These are phyloP conservation scores for Cynanchum wilfordii DNA, from an alignment of 257 asterid species.

Conservation along the genomic window DNA sequence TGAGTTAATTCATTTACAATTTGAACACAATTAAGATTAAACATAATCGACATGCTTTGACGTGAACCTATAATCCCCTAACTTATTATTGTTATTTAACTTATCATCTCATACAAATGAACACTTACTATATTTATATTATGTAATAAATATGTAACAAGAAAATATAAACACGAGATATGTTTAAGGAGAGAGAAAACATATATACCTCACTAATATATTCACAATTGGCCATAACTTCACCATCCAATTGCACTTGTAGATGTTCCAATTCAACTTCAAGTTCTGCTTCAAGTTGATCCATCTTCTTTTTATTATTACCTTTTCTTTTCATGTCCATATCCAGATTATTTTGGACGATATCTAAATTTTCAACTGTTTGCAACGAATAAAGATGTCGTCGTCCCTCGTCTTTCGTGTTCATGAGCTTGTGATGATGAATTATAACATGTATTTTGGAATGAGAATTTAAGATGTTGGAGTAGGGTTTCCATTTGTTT, in stretches of 20 bases:
- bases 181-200: not conserved
- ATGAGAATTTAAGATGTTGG: constrained; percentile 32
- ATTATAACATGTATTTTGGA: constrained; percentile 17
- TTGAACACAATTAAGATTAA: too few species aligned
- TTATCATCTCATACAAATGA: too few species aligned
- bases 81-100: too few species aligned
- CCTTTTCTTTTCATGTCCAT: constrained; percentile 10
- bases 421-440: constrained; percentile 20
- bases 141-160: too few species aligned
- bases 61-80: too few species aligned
- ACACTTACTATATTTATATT: too few species aligned
- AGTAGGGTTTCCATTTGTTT: constrained; percentile 39
- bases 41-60: too few species aligned
- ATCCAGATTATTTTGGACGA: constrained; percentile 19
- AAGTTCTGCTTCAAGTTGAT: constrained; percentile 60
- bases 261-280: constrained; percentile 54
- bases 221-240: constrained; percentile 15
- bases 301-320: constrained; percentile 32
- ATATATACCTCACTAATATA: constrained; percentile 38
- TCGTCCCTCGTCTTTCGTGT: constrained; percentile 18
- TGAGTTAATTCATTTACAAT: too few species aligned
- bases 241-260: constrained; percentile 38
- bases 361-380: constrained; percentile 13
- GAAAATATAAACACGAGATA: too few species aligned
- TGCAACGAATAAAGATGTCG: constrained; percentile 19